Evolutionary conservation across 768 basidiomycete species (phyloP).

Genomic region (Mycena rosella): DNA sequence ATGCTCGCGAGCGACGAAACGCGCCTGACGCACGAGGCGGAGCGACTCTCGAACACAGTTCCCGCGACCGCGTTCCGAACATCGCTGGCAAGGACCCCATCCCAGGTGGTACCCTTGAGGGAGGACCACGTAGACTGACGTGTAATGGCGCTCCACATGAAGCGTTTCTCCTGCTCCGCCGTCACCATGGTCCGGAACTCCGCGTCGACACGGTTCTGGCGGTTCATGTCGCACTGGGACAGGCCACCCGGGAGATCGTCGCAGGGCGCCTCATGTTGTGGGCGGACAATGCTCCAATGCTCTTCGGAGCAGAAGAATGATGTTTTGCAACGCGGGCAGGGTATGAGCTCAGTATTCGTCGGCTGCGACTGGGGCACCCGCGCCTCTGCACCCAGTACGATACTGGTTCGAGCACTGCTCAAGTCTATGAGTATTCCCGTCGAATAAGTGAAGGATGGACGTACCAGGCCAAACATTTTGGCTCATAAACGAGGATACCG

Average conservation of each 20-base stretch:
- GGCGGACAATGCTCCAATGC: constrained; percentile 21
- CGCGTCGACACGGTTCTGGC: neutral
- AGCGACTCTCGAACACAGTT: constrained; percentile 2
- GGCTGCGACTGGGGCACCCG: neutral
- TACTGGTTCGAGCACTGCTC: constrained; percentile 14
- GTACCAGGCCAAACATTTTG: constrained; percentile 24
- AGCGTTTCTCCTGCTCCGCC: neutral
- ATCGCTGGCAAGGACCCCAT: constrained; percentile 6
- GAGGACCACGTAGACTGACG: constrained; percentile 12
- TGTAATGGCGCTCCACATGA: constrained; percentile 21
- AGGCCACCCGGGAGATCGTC: constrained; percentile 6
- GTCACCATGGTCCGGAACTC: constrained; percentile 9
- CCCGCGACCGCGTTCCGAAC: constrained; percentile 2
- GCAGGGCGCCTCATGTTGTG: constrained; percentile 7
- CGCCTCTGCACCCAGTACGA: constrained; percentile 13
- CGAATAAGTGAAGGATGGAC: neutral
- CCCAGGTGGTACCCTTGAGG: constrained; percentile 11
- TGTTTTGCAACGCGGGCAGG: constrained; percentile 22
- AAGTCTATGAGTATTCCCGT: neutral
- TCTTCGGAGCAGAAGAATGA: constrained; percentile 20
- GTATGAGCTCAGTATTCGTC: neutral
- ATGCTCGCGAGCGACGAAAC: constrained; percentile 21
- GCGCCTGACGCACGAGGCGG: constrained; percentile 8
- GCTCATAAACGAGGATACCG: constrained; percentile 5
- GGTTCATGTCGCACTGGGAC: constrained; percentile 25